Base-by-base conservation (phyloP, 805 yeast genomes). In the Yamadazyma nakazawae region DNA sequence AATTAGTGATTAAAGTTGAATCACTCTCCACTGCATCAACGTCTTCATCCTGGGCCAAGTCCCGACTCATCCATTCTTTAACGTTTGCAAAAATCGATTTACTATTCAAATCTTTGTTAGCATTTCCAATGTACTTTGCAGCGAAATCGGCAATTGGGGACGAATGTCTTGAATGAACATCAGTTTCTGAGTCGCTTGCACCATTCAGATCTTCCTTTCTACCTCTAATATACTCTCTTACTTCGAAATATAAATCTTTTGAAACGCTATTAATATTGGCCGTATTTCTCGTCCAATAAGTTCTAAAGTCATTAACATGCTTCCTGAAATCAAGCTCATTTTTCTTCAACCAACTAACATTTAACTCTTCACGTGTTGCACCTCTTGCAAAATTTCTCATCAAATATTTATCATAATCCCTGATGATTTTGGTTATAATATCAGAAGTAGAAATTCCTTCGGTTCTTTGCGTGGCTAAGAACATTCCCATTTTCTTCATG, bases 371-470 rank as follows among this genome's bases (percentile, higher is more conserved):
- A 61, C 99, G 79, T 2, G 97, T 87, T 10, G 97, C 98, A 40
- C 99, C 99, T 55, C 99, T 80, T 13, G 97, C 96, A 67, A 94
- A 92, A 70, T 94, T 94, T 63, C 99, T 82, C 94, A 92, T 85
- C 65, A 94, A 74, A 66, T 94, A 94, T 70, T 91, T 89, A 72
- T 94, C 99, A 68, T 94, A 94, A 68, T 94, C 98, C 57, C 94
- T 80, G 57, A 94, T 91, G 57, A 94, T 88, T 62, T 87, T 89
- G 51, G 98, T 92, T 60, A 94, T 94, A 55, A 94, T 92, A 64
- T 92, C 98, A 30, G 96, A 85, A 0, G 99, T 94, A 17, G 96
- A 88, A 37, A 94, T 84, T 11, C 99, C 99, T 54, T 91, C 96
- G 0, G 99, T 94, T 64, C 99, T 80, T 68, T 94, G 98, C 0